Evolutionary conservation across 805 yeast genomes (phyloP), one percentile per base, ranked within the genome.

Genomic region (Pichia nanzhaoensis): DNA sequence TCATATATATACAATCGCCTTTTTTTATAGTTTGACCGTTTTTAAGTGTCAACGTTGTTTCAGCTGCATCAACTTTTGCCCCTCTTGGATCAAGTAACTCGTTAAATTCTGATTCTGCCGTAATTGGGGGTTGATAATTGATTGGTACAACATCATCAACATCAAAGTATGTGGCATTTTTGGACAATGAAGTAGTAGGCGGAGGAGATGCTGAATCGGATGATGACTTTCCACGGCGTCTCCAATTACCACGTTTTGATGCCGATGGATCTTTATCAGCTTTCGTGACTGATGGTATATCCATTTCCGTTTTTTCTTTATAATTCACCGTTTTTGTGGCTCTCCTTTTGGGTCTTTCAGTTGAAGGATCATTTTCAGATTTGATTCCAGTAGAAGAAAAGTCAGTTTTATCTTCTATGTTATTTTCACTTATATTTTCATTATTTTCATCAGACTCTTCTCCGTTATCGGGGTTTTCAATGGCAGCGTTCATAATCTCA

Each of bases 1-100:
- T 73, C 80, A 90, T 79, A 59, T 84, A 89, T 9, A 89, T 82
- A 48, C 71, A 78, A 46, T 89, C 95, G 43, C 77, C 78, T 49
- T 75, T 77, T 4, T 50, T 49, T n/a, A 77, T 48, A 38, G 56
- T 60, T 44, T 64, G 58, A 3, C 65, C 59, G 39, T 64, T 66
- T 46, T 59, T 76, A 40, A 74, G 65, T 2, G 67, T 64, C 34
- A 75, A 52, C 0, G 66, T 59, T 3, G 18, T 36, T 27, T 41
- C 47, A 48, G 70, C 73, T 13, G 59, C 47, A 12, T 59, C 62
- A 17, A 76, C 65, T 48, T 62, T 66, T 9, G 78, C 75, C 41
- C 61, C 68, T 18, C 60, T 55, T 41, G 74, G 54, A 52, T 73
- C 69, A 33, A 74, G 56, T 33, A 63, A 56, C 44, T 63, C 60